A percentile compares a stretch with the other conserved stretches of the same genome.
Evolutionary conservation across 1,284 basidiomycete species (phyloP).

Genomic region (Ceratobasidium sp.): DNA sequence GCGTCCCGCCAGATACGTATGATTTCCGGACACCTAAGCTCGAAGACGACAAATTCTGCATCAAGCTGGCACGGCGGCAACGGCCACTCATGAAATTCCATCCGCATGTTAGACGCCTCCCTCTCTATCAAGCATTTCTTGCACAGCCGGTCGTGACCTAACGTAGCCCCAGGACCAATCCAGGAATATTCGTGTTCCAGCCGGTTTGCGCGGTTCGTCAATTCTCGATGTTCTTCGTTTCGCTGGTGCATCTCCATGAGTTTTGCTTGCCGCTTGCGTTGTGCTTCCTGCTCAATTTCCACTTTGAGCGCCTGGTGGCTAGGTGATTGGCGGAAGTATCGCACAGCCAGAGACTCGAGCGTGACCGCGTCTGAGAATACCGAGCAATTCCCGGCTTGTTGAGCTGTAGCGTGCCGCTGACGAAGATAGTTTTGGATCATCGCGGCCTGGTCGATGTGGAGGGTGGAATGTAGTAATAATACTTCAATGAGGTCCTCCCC

Average conservation of each 20-base stretch:
- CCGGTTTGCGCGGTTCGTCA: not conserved
- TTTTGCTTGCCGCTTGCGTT: not conserved
- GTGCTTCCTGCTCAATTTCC: not conserved
- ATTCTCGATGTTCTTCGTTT: not conserved
- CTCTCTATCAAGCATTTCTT: constrained; percentile 56
- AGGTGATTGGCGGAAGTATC: constrained; percentile 53
- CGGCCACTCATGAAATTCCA: constrained; percentile 66
- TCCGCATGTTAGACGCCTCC: constrained; percentile 53
- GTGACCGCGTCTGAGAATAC: constrained; percentile 7
- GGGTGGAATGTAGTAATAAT: constrained; percentile 19
- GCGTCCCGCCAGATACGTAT: constrained; percentile 63
- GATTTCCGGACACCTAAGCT: constrained; percentile 59
- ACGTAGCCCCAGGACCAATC: not conserved
- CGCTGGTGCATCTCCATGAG: not conserved
- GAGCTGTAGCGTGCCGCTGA: constrained; percentile 50
- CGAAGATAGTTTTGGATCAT: constrained; percentile 55
- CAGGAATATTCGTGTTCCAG: not conserved
- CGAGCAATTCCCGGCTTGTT: too few relatives aligned
- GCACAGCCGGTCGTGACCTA: constrained; percentile 49
- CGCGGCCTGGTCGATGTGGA: constrained; percentile 7
- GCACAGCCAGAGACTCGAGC: constrained; percentile 53
- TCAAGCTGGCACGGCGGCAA: constrained; percentile 56
- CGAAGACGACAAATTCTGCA: constrained; percentile 61
- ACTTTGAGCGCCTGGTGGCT: constrained; percentile 38
- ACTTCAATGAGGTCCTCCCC: constrained; percentile 24